phyloP scores from a whole-genome alignment of 2,329 filamentous ascomycete genomes.

The Chaetomiaceae sp. region DNA sequence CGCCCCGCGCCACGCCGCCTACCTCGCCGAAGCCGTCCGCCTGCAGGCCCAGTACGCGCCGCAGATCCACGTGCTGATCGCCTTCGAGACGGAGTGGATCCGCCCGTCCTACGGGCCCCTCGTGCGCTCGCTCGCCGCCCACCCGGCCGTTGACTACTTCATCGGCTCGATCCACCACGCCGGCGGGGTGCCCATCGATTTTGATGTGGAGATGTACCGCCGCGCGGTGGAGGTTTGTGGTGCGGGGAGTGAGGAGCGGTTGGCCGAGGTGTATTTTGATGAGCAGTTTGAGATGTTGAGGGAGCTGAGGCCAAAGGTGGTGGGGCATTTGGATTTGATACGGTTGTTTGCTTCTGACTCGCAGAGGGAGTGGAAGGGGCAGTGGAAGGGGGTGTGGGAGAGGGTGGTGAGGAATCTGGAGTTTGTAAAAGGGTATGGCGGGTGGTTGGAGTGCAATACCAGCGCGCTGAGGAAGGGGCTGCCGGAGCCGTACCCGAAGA shows the following conservation, averaged over 20 bases:
- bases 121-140: slow-evolving; percentile 53
- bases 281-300: slow-evolving; percentile 76
- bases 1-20: slow-evolving; percentile 59
- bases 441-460: slow-evolving; percentile 85
- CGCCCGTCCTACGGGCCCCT: slow-evolving; percentile 54
- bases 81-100: slow-evolving; percentile 93
- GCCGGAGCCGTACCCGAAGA: slow-evolving; percentile 80
- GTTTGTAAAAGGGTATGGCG: slow-evolving; percentile 66
- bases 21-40: slow-evolving; percentile 68
- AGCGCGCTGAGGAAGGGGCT: slow-evolving; percentile 85
- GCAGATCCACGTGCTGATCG: slow-evolving; percentile 75
- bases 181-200: slow-evolving; percentile 83
- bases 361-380: background rate
- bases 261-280: slow-evolving; percentile 86
- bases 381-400: slow-evolving; percentile 59
- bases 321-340: slow-evolving; percentile 94
- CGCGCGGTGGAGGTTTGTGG: slow-evolving; percentile 39
- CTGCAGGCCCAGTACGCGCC: slow-evolving; percentile 65
- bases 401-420: slow-evolving; percentile 69
- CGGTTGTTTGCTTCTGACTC: slow-evolving; percentile 51
- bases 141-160: slow-evolving; percentile 76
- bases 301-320: slow-evolving; percentile 65
- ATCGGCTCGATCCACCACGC: slow-evolving; percentile 92
- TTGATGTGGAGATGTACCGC: slow-evolving; percentile 63
- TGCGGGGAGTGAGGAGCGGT: slow-evolving; percentile 53